phyloP scores from a whole-genome alignment of 495 filamentous ascomycete genomes.

The Sordaria brevicollis region DNA sequence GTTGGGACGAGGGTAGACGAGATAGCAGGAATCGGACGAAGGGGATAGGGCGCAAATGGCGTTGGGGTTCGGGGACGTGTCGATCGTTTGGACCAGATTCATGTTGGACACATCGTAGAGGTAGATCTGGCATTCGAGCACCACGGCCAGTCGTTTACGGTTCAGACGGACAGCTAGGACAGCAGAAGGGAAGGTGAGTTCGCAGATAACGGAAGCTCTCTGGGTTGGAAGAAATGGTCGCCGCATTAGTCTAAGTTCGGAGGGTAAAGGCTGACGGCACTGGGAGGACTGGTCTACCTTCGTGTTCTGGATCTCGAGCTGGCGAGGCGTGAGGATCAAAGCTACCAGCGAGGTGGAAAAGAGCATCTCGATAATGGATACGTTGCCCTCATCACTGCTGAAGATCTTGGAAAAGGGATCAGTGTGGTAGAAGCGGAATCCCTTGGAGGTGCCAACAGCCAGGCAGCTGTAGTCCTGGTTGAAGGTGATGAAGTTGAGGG shows the following conservation, averaged over 20 bases:
- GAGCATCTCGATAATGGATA: constrained; percentile 94
- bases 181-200: constrained; percentile 91
- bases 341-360: constrained; percentile 98
- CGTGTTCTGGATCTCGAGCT: constrained; percentile 91
- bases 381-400: constrained; percentile 84
- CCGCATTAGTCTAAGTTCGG: background rate
- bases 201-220: constrained; percentile 94
- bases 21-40: constrained; percentile 88
- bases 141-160: constrained; percentile 83
- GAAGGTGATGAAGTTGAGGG: constrained; percentile 97
- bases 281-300: constrained; percentile 51
- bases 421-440: constrained; percentile 91
- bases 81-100: constrained; percentile 80
- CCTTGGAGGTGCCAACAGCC: constrained; percentile 83
- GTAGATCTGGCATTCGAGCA: constrained; percentile 92
- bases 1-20: constrained; percentile 91
- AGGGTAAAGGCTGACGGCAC: background rate
- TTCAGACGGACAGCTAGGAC: constrained; percentile 89
- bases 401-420: constrained; percentile 92
- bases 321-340: constrained; percentile 76
- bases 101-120: constrained; percentile 98
- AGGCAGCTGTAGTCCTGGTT: constrained; percentile 98
- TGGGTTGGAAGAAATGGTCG: constrained; percentile 21
- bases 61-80: constrained; percentile 84
- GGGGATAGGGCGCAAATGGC: constrained; percentile 89